These are phyloP conservation scores for Hypoxylon sp. DNA, from an alignment of 2,329 filamentous ascomycete genomes.

Conservation along the genomic window DNA sequence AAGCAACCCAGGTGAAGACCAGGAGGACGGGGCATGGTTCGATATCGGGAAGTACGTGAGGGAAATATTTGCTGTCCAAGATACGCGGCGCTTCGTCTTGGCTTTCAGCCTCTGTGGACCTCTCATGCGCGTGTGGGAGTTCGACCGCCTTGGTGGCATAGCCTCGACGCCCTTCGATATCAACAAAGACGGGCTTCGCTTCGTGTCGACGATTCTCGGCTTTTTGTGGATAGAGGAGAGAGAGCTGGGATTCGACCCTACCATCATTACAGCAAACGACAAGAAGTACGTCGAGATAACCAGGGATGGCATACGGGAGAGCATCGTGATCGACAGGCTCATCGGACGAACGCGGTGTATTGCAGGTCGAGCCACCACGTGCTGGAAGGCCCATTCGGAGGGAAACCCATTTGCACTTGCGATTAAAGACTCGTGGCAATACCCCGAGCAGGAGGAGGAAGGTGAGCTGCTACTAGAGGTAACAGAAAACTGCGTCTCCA, in stretches of 20 bases:
- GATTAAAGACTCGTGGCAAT: slow-evolving; percentile 57
- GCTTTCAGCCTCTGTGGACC: slow-evolving; percentile 57
- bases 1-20: slow-evolving; percentile 49
- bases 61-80: slow-evolving; percentile 53
- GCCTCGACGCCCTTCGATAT: slow-evolving; percentile 56
- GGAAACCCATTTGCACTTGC: slow-evolving; percentile 48
- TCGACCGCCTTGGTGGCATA: slow-evolving; percentile 55
- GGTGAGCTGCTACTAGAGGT: slow-evolving; percentile 50
- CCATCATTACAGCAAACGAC: slow-evolving; percentile 45
- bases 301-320: slow-evolving; percentile 48
- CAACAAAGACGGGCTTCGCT: slow-evolving; percentile 51
- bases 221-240: slow-evolving; percentile 52
- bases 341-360: slow-evolving; percentile 47
- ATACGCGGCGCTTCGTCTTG: slow-evolving; percentile 54
- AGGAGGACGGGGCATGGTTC: slow-evolving; percentile 47
- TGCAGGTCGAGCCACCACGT: slow-evolving; percentile 53
- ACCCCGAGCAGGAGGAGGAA: slow-evolving; percentile 51
- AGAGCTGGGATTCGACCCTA: slow-evolving; percentile 54
- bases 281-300: slow-evolving; percentile 51
- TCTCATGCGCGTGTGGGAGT: slow-evolving; percentile 55
- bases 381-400: slow-evolving; percentile 53
- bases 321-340: slow-evolving; percentile 50
- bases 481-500: slow-evolving; percentile 47
- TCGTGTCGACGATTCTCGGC: slow-evolving; percentile 50
- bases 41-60: slow-evolving; percentile 54